Evolutionary conservation across 2,329 filamentous ascomycete species (phyloP).

Genomic region (Trichoderma hamatum): DNA sequence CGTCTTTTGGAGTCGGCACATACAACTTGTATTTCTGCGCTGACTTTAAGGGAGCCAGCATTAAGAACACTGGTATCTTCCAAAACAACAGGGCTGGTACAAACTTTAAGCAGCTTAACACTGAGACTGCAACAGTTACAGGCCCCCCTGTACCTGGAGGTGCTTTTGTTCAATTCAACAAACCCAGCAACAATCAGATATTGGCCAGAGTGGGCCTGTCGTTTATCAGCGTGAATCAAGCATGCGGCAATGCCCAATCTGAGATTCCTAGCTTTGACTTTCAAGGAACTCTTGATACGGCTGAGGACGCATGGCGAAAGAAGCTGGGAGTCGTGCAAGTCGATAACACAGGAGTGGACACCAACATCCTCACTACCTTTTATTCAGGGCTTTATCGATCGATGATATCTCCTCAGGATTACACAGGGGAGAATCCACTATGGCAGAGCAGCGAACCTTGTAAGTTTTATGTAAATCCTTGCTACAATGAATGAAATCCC

Average conservation of each 20-base stretch:
- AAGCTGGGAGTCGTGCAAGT: slow-evolving; percentile 64
- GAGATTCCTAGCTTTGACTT: slow-evolving; percentile 73
- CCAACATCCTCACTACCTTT: slow-evolving; percentile 64
- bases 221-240: slow-evolving; percentile 67
- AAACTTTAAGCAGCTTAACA: slow-evolving; percentile 44
- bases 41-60: slow-evolving; percentile 56
- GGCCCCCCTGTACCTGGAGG: slow-evolving; percentile 46
- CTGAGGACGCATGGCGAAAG: slow-evolving; percentile 62
- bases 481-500: background rate
- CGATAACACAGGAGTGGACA: slow-evolving; percentile 56
- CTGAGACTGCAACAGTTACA: slow-evolving; percentile 35
- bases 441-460: slow-evolving; percentile 71
- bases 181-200: slow-evolving; percentile 48
- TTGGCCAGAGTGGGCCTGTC: slow-evolving; percentile 71
- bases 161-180: slow-evolving; percentile 65
- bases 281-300: slow-evolving; percentile 54
- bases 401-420: slow-evolving; percentile 73
- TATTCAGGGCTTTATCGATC: slow-evolving; percentile 72
- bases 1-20: slow-evolving; percentile 62
- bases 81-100: slow-evolving; percentile 55
- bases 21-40: slow-evolving; percentile 64
- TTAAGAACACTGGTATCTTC: slow-evolving; percentile 62
- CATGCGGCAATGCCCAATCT: slow-evolving; percentile 69
- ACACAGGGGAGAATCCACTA: slow-evolving; percentile 72
- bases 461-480: background rate